phyloP scores from a whole-genome alignment of 768 basidiomycete genomes.

The Rhizopogon vinicolor region DNA sequence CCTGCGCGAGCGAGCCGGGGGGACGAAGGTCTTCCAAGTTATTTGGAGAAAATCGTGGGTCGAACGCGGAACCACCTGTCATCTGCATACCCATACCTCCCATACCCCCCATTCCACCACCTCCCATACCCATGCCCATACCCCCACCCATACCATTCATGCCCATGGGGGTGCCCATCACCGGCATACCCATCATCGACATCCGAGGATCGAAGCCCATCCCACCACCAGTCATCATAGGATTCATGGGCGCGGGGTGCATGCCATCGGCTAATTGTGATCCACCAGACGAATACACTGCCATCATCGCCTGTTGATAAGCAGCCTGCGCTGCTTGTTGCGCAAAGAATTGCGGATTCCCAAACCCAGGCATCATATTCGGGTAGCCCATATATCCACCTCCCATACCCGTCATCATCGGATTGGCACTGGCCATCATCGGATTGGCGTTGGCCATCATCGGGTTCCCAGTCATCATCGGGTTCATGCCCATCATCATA shows the following conservation, averaged over 20 bases:
- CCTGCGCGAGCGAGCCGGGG: conserved; percentile 21
- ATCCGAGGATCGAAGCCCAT: conserved; percentile 69
- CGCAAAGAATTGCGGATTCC: conserved; percentile 78
- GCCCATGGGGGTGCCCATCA: conserved; percentile 46
- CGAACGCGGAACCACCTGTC: conserved; percentile 61
- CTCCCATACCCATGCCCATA: conserved; percentile 37
- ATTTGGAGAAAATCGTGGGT: conserved; percentile 47
- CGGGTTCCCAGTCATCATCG: conserved; percentile 47
- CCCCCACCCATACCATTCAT: conserved; percentile 40
- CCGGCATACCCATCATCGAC: conserved; percentile 78
- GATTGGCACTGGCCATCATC: conserved; percentile 46
- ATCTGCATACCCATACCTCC: conserved; percentile 45
- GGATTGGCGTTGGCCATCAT: conserved; percentile 52
- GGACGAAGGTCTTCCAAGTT: conserved; percentile 25
- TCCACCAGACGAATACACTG: conserved; percentile 63
- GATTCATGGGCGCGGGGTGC: conserved; percentile 36
- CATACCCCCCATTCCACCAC: conserved; percentile 28
- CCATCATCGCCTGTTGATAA: conserved; percentile 87
- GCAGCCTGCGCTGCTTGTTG: conserved; percentile 79
- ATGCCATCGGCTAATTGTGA: conserved; percentile 64
- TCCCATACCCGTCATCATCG: conserved; percentile 55
- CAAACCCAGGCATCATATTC: conserved; percentile 35
- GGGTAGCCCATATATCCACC: conserved; percentile 43
- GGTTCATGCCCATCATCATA: conserved; percentile 56
- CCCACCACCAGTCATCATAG: conserved; percentile 53